Evolutionary conservation across 176 grass and related monocot species (phyloP), one percentile per base, ranked within the genome.

Genomic region (Echinochloa phyllopogon): DNA sequence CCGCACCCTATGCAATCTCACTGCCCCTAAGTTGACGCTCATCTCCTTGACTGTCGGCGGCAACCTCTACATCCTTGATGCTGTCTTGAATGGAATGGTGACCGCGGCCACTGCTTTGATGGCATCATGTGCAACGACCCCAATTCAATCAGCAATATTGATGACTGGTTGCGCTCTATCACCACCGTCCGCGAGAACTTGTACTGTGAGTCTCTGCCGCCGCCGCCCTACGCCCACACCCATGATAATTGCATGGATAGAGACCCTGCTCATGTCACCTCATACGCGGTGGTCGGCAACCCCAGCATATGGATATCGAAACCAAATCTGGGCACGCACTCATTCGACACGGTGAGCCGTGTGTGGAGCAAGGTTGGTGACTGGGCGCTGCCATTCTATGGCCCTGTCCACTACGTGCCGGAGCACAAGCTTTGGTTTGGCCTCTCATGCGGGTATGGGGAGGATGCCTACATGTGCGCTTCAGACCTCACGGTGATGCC

Each of bases 361-460:
- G 3, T 5, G 38, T 68, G 65, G 65, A 42, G 6, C 17, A 68
- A 68, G 33, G 63, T 15, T 6, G 63, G 63, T 6, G 13, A 65
- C 5, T 65, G 63, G 63, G 63, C 17, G 16, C 65, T 42, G 3
- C 65, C 65, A 0, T 68, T 68, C 65, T 68, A 20, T 5, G 65
- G 38, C 8, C 8, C 8, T 3, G 65, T 15, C 8, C 8, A 68
- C 8, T 68, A 42, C 18, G 8, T 68, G 7, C 65, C 65, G 18
- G 65, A 68, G 65, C 65, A 21, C 38, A 42, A 68, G 38, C 65
- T 68, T 18, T 68, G 65, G 65, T 42, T 68, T 3, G 65, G 65
- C 39, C 18, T 68, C 10, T 18, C 50, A 1, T 42, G 38, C 21
- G 37, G 4, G 3, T 18, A 68, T 3, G 11, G 21, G 17, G 65